Evolutionary conservation across 2,329 filamentous ascomycete species (phyloP).

Genomic region (Diaporthe longicolla): DNA sequence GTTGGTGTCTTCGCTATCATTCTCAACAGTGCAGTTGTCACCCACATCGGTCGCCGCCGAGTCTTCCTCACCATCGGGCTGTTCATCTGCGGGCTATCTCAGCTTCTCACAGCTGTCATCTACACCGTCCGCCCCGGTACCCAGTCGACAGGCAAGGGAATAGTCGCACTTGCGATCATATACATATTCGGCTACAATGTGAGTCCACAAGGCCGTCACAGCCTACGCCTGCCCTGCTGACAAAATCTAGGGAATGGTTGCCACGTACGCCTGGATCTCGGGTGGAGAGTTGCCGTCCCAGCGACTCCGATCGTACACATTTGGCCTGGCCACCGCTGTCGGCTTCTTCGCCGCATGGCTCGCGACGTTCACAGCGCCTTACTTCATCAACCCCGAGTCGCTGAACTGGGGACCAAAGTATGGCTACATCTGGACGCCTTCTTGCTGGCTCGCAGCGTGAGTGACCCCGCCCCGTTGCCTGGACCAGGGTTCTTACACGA

Average conservation of each 20-base stretch:
- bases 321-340: conserved; percentile 67
- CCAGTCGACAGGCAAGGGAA: conserved; percentile 57
- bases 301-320: conserved; percentile 68
- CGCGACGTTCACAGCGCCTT: conserved; percentile 70
- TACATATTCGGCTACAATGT: conserved; percentile 69
- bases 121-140: conserved; percentile 61
- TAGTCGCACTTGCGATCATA: conserved; percentile 66
- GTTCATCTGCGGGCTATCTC: conserved; percentile 65
- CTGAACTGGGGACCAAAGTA: conserved; percentile 72
- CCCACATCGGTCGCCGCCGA: conserved; percentile 66
- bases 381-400: conserved; percentile 69
- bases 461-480: conserved; percentile 10
- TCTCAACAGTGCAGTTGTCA: conserved; percentile 67
- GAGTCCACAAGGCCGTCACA: neutral
- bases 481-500: neutral
- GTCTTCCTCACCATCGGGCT: conserved; percentile 67
- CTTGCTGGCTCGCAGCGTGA: conserved; percentile 51
- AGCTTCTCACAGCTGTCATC: conserved; percentile 67
- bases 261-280: conserved; percentile 70
- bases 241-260: conserved; percentile 57
- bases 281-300: conserved; percentile 71
- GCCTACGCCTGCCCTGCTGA: neutral
- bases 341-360: conserved; percentile 71
- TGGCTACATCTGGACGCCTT: conserved; percentile 67
- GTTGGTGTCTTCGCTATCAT: conserved; percentile 69